Conservation (phyloP, 164 flowering plant species). For the Annona cherimola region DNA sequence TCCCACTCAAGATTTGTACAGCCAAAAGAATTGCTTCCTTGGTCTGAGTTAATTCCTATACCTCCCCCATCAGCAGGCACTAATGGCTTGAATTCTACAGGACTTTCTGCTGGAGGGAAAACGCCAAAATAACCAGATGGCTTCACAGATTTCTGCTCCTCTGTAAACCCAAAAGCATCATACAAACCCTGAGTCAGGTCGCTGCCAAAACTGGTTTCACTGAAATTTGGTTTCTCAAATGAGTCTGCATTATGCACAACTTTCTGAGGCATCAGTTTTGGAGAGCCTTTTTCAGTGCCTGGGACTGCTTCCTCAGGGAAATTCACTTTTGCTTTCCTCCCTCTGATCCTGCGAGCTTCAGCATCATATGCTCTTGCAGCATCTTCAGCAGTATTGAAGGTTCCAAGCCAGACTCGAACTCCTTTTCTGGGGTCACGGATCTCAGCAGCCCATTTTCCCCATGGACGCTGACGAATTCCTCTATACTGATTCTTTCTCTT, state of each 20-base stretch:
- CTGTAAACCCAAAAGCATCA: constrained; percentile 31
- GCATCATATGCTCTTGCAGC: constrained; percentile 99
- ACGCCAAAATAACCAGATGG: constrained; percentile 26
- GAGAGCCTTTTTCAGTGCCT: constrained; percentile 24
- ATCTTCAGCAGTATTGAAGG: constrained; percentile 97
- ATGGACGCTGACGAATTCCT: constrained; percentile 96
- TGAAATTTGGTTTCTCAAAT: constrained; percentile 25
- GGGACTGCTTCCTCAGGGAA: constrained; percentile 64
- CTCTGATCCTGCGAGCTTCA: constrained; percentile 90
- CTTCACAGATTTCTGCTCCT: constrained; percentile 49
- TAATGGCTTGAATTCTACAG: constrained; percentile 24
- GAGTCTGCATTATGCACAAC: constrained; percentile 16
- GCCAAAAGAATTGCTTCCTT: constrained; percentile 72
- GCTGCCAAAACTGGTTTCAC: constrained; percentile 25
- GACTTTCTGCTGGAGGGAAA: constrained; percentile 21
- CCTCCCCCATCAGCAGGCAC: constrained; percentile 24
- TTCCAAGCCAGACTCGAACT: constrained; percentile 96
- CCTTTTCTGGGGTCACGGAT: constrained; percentile 96
- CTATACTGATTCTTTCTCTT: constrained; percentile 96
- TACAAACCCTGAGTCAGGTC: constrained; percentile 28
- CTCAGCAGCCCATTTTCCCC: constrained; percentile 99
- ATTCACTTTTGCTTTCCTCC: constrained; percentile 94
- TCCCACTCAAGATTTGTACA: constrained; percentile 75
- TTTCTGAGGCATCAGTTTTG: constrained; percentile 33
- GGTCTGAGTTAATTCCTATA: constrained; percentile 52